Evolutionary conservation across 2,329 filamentous ascomycete genomes (phyloP).

Genomic region (Paecilomyces dactylethromorphus): DNA sequence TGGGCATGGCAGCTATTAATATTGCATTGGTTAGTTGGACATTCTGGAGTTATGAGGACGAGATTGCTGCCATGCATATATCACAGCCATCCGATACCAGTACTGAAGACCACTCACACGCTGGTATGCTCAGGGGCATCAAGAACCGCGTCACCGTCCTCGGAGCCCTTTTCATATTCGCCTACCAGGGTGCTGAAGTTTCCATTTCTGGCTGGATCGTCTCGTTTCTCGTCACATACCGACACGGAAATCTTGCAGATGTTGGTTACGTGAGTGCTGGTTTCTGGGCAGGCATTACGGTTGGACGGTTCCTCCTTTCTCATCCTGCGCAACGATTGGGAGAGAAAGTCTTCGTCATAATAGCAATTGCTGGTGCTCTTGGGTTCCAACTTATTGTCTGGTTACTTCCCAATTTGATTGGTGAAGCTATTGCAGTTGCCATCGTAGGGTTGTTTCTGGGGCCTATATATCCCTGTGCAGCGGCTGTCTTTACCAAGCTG

Average conservation of each 20-base stretch:
- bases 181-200: conserved; percentile 79
- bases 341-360: conserved; percentile 63
- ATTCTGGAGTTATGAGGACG: conserved; percentile 64
- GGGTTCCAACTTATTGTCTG: conserved; percentile 71
- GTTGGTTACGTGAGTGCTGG: conserved; percentile 75
- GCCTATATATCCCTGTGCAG: conserved; percentile 69
- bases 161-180: conserved; percentile 75
- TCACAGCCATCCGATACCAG: conserved; percentile 28
- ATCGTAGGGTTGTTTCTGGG: conserved; percentile 70
- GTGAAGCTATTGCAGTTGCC: conserved; percentile 59
- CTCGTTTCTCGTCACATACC: conserved; percentile 69
- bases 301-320: conserved; percentile 68
- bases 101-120: conserved; percentile 17
- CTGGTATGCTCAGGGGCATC: conserved; percentile 40
- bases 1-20: conserved; percentile 53
- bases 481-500: conserved; percentile 20
- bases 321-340: conserved; percentile 61
- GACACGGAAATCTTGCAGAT: conserved; percentile 60
- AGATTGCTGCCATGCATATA: conserved; percentile 41
- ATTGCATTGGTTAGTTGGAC: conserved; percentile 57
- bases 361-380: conserved; percentile 54
- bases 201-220: conserved; percentile 82
- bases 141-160: conserved; percentile 58
- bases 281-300: conserved; percentile 65
- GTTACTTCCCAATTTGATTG: conserved; percentile 67